Evolutionary conservation across 768 basidiomycete genomes (phyloP), one percentile per base, ranked within the genome.

Genomic region (Naganishia randhawae): DNA sequence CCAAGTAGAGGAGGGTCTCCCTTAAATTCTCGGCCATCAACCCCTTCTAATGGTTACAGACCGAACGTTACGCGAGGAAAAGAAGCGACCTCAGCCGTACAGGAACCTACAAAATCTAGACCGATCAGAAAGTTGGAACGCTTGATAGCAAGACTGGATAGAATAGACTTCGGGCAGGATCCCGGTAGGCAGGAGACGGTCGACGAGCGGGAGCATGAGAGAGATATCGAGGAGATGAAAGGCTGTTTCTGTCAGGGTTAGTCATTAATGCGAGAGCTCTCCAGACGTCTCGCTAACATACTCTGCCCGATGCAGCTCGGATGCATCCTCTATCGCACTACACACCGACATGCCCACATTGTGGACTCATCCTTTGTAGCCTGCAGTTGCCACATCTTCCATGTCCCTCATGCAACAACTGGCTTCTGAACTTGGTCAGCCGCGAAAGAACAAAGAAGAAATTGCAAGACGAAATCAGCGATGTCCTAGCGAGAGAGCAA

Each of bases 161-260:
- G 27, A 31, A 50, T 67, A 27, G 25, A 13, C 3, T 61, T 61
- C 25, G 57, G 57, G 33, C 14, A 13, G n/a, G 57, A 61, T 7
- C 16, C 27, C 41, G 57, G 22, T 6, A 19, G 27, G 13, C 35
- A 19, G 37, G 7, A 29, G 6, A n/a, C n/a, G 37, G 48, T 53
- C n/a, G 69, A 54, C 54, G 70, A 62, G 9, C 63, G 73, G 42
- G 71, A 70, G 45, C 68, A 63, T 31, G 72, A 72, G 17, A 68
- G 73, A 31, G 61, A 69, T 35, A 41, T 55, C 9, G 66, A 72
- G 16, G 67, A 65, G 7, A 41, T 64, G 33, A 17, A 53, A 63
- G 57, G 66, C 50, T 80, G 78, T 67, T 80, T 78, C 57, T 80
- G 78, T 67, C 77, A 76, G 51, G 77, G 78, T 80, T 55, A 68